Evolutionary conservation across 1,284 basidiomycete genomes (phyloP).

Genomic region (Boletellus deceptivus): DNA sequence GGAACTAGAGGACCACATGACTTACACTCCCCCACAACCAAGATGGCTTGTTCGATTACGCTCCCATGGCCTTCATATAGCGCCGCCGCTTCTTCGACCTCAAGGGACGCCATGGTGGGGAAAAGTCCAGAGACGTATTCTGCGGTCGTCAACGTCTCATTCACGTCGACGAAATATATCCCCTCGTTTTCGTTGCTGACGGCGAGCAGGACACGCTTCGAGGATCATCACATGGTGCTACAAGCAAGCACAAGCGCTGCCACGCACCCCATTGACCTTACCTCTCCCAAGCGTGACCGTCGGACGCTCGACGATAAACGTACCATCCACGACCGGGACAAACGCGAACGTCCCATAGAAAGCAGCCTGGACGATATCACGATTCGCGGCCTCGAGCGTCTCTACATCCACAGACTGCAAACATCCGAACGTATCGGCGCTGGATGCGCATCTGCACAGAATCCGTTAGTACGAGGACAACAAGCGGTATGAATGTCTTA

Average conservation of each 20-base stretch:
- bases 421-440: conserved; percentile 27
- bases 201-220: conserved; percentile 11
- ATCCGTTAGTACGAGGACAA: not conserved
- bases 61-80: conserved; percentile 17
- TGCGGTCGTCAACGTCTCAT: conserved; percentile 7
- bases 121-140: conserved; percentile 26
- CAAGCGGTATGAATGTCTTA: not conserved
- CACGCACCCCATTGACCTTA: conserved; percentile 13
- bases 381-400: conserved; percentile 21
- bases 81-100: conserved; percentile 6
- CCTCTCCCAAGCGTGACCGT: conserved; percentile 25
- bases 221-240: not conserved
- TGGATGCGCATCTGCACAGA: conserved; percentile 22
- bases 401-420: conserved; percentile 22
- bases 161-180: conserved; percentile 11
- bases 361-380: conserved; percentile 8
- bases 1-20: not conserved
- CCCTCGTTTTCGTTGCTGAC: conserved; percentile 22
- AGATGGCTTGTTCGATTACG: conserved; percentile 14
- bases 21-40: conserved; percentile 22
- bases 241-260: not conserved
- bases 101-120: conserved; percentile 12
- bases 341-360: conserved; percentile 32
- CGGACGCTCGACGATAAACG: conserved; percentile 34
- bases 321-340: conserved; percentile 36